These are phyloP conservation scores for Cyathus striatus DNA, from an alignment of 768 basidiomycete species.

Conservation along the genomic window DNA sequence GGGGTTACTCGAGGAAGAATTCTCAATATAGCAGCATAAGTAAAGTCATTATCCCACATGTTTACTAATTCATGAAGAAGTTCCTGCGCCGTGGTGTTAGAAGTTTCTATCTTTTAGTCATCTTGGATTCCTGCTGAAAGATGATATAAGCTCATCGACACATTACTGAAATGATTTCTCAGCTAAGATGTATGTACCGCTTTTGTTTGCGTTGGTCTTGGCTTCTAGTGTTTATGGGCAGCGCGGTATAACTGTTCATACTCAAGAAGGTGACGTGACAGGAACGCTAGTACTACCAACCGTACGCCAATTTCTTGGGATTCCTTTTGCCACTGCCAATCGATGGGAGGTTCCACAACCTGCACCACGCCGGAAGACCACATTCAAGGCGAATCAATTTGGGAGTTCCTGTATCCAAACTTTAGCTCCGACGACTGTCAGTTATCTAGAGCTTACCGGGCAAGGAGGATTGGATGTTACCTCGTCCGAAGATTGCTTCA, in stretches of 20 bases:
- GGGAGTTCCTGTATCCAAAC: constrained; percentile 24
- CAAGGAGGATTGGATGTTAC: constrained; percentile 17
- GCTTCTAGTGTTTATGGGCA: no score
- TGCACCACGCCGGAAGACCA: constrained; percentile 11
- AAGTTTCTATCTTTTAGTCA: no score
- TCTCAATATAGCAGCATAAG: no score
- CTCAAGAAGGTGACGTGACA: constrained; percentile 23
- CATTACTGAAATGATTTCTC: no score
- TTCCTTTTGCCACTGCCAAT: constrained; percentile 26
- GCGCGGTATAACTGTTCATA: constrained; percentile 20
- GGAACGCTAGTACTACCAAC: constrained; percentile 17
- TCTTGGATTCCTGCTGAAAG: no score
- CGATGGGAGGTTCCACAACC: constrained; percentile 24
- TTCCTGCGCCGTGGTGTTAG: no score
- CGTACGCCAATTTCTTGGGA: constrained; percentile 28
- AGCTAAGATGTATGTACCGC: no score
- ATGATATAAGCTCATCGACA: no score
- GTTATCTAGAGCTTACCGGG: constrained; percentile 19
- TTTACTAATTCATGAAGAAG: no score
- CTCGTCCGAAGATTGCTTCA: constrained; percentile 30
- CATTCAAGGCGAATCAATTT: constrained; percentile 20
- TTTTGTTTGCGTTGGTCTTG: not conserved
- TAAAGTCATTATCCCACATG: no score
- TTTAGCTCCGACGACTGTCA: constrained; percentile 10
- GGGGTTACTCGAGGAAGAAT: no score